Evolutionary conservation across 176 grass and related monocot species (phyloP), one percentile per base, ranked within the genome.

Genomic region (Stipa capillata): DNA sequence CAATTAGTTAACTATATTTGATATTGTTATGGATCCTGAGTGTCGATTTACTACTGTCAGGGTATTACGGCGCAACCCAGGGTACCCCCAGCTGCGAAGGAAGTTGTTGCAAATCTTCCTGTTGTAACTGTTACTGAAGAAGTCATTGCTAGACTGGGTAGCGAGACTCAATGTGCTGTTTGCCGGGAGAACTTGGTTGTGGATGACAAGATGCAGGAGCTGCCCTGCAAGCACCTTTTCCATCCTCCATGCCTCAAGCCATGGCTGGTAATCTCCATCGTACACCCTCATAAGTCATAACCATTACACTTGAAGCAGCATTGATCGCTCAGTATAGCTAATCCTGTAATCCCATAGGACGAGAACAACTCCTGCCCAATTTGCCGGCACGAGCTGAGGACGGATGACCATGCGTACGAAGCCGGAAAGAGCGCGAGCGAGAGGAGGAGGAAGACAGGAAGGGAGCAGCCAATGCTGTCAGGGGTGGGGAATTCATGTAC

Each of bases 211-310:
- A 93, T 99, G 96, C 96, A 95, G 90, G 92, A 99, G 82, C 81
- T 99, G 40, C 96, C 96, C 15, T 99, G 96, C 90, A 93, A 99
- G 88, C 96, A 99, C 92, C 88, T 93, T 61, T 99, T 99, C 85
- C 96, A 99, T 77, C 92, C 96, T 50, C 90, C 84, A 2, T 99
- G 96, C 78, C 83, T 95, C 71, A 95, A 95, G 58, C 92, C 96
- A 34, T 99, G 96, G 90, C 92, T 99, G 86, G 92, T 99, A 81
- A 54, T 13, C 36, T 43, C 49, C 35, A 48, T 79, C 35, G 7
- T 41, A 39, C 29, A 66, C 14, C 20, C n/a, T 69, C 1, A 28
- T n/a, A n/a, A n/a, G n/a, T n/a, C n/a, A n/a, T 29, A 56, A 76
- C 33, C 48, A 34, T 69, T 69, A 17, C 24, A n/a, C 34, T 33